Evolutionary conservation across 2,329 filamentous ascomycete genomes (phyloP).

Genomic region (Penicillium sp.): DNA sequence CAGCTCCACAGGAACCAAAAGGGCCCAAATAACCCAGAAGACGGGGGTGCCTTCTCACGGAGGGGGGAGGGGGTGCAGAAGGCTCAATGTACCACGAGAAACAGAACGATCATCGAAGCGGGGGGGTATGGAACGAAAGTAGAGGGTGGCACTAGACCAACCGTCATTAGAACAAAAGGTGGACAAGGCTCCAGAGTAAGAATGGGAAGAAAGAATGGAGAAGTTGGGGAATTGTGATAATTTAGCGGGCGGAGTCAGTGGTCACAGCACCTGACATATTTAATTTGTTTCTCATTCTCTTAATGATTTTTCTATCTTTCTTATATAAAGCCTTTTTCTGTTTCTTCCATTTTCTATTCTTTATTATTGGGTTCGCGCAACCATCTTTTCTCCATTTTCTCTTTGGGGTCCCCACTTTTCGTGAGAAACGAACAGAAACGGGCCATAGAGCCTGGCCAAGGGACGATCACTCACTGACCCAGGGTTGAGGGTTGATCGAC

Average conservation of each 20-base stretch:
- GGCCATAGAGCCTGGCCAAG: constrained; percentile 1
- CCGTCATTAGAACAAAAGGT: constrained; percentile 19
- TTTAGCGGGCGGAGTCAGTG: constrained; percentile 3
- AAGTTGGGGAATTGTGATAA: constrained; percentile 1
- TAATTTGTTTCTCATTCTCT: neutral
- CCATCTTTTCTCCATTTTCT: constrained; percentile 1
- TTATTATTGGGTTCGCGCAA: neutral
- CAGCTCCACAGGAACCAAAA: constrained; percentile 27
- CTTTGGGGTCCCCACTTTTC: constrained; percentile 2
- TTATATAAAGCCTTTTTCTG: neutral
- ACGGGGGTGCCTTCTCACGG: constrained; percentile 19
- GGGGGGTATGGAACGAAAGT: constrained; percentile 28
- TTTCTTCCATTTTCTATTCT: neutral
- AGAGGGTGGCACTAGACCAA: constrained; percentile 6
- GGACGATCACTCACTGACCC: constrained; percentile 5
- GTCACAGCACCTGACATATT: constrained; percentile 6
- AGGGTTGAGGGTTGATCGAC: neutral
- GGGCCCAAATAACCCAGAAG: constrained; percentile 27
- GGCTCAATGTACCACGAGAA: constrained; percentile 40
- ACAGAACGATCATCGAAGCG: constrained; percentile 43
- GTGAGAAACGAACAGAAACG: neutral
- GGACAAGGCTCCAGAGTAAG: neutral
- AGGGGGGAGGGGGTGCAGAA: constrained; percentile 20
- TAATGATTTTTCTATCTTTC: neutral
- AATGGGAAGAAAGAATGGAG: constrained; percentile 4